These are phyloP conservation scores for Fusarium sp. DNA, from an alignment of 2,329 filamentous ascomycete species.

Conservation along the genomic window DNA sequence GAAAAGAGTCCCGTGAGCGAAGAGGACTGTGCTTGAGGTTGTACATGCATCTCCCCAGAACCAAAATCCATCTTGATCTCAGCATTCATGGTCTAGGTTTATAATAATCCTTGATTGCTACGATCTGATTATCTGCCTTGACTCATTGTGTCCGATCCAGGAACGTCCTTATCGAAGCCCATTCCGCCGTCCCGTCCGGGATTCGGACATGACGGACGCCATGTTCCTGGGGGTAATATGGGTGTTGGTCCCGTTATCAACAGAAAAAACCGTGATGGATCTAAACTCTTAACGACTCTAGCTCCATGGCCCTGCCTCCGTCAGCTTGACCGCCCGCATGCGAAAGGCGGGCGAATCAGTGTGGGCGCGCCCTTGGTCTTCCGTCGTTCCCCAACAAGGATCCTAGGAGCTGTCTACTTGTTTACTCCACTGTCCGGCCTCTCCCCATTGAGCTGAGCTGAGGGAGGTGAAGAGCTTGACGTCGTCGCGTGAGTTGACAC, in stretches of 20 bases:
- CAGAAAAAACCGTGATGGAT: slow-evolving; percentile 4
- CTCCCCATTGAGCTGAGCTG: slow-evolving; percentile 24
- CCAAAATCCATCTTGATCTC: neutral
- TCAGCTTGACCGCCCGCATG: slow-evolving; percentile 28
- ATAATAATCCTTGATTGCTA: neutral
- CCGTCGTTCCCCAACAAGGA: slow-evolving; percentile 28
- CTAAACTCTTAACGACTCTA: slow-evolving; percentile 24
- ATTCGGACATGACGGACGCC: slow-evolving; percentile 31
- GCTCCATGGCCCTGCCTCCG: neutral
- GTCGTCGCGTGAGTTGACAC: neutral
- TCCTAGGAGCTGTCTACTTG: slow-evolving; percentile 22
- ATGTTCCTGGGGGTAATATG: slow-evolving; percentile 21
- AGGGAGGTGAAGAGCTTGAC: slow-evolving; percentile 10
- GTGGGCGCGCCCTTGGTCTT: slow-evolving; percentile 5
- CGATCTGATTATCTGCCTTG: neutral
- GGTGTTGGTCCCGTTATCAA: slow-evolving; percentile 24
- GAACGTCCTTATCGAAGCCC: slow-evolving; percentile 7
- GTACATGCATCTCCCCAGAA: neutral
- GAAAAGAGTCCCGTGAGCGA: neutral
- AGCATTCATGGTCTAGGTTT: neutral
- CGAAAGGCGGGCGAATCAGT: slow-evolving; percentile 23
- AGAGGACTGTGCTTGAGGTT: neutral
- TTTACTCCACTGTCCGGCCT: neutral
- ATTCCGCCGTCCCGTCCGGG: slow-evolving; percentile 7
- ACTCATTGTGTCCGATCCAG: neutral